Conservation (phyloP, 2,329 filamentous ascomycete genomes). For the Aspergillus sp. region DNA sequence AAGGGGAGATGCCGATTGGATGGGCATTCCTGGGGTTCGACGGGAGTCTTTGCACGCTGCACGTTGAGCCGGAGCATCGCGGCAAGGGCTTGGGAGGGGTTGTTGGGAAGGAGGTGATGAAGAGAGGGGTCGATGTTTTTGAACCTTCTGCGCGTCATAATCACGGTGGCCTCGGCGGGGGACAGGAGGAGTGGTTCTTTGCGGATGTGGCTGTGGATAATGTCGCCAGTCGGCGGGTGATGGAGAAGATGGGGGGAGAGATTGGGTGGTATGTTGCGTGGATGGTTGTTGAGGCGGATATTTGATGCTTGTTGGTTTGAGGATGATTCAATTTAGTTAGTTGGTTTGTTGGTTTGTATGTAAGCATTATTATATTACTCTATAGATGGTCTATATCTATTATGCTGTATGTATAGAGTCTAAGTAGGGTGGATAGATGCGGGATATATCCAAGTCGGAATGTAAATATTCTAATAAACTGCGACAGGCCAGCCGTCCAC, state of each 20-base stretch:
- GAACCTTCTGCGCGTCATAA: neutral
- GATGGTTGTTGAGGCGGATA: conserved; percentile 36
- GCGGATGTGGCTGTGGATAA: conserved; percentile 8
- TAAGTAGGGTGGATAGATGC: neutral
- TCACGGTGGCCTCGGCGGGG: too few relatives aligned
- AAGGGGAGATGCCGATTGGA: conserved; percentile 1
- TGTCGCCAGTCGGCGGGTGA: conserved; percentile 32
- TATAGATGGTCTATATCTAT: neutral
- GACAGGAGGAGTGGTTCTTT: neutral
- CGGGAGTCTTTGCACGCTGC: neutral
- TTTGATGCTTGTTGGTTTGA: neutral
- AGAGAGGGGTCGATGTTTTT: neutral
- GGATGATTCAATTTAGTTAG: too few relatives aligned
- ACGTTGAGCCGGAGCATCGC: conserved; percentile 10
- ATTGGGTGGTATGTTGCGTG: conserved; percentile 37
- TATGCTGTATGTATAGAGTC: neutral
- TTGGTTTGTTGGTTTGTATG: too few relatives aligned
- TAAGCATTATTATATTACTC: too few relatives aligned
- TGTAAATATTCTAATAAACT: neutral
- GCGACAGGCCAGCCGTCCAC: conserved; percentile 34
- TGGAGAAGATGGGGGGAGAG: conserved; percentile 46
- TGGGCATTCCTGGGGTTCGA: conserved; percentile 2
- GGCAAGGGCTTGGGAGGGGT: neutral
- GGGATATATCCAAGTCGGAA: neutral
- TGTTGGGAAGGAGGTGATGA: conserved; percentile 8